Evolutionary conservation across 495 filamentous ascomycete species (phyloP), one percentile per base, ranked within the genome.

Genomic region (Penicilliopsis zonata): DNA sequence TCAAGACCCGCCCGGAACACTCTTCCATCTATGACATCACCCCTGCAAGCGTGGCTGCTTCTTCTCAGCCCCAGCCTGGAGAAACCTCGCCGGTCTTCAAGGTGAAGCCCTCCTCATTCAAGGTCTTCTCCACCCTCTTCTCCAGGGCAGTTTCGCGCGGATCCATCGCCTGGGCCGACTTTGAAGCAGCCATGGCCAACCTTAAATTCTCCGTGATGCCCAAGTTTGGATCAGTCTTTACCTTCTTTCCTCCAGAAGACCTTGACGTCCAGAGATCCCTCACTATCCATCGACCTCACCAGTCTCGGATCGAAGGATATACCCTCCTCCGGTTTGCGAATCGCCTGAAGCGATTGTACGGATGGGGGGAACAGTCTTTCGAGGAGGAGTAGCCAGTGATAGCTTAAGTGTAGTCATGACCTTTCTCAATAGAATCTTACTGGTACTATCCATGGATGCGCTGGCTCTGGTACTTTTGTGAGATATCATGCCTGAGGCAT

Each of bases 1-100:
- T 54, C 29, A 63, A 60, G 35, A 60, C 52, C 3, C 50, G 59
- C 3, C 48, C 49, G 0, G 30, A 42, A 13, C 34, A 47, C n/a
- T 47, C 52, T 9, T 47, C 44, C 2, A 31, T 35, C 2, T 55
- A 50, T 28, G 45, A 53, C 12, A 50, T 54, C 14, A 32, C 37
- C 9, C 41, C 34, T n/a, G n/a, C 22, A 10, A 24, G 22, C 13
- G 5, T 31, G 1, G 23, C 10, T 5, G 16, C 23, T 9, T 10
- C 27, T 9, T 17, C 9, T 5, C 21, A 37, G 17, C 9, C 35
- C 19, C 30, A 32, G 20, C 15, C 28, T 2, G 13, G 31, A 8
- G 22, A 18, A 15, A 10, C 15, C 31, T 3, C 9, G 28, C 7
- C 35, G 14, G 31, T 33, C 5, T 43, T 55, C 23, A 46, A 37